phyloP scores from a whole-genome alignment of 768 basidiomycete genomes.

The Phanerochaete sordida region DNA sequence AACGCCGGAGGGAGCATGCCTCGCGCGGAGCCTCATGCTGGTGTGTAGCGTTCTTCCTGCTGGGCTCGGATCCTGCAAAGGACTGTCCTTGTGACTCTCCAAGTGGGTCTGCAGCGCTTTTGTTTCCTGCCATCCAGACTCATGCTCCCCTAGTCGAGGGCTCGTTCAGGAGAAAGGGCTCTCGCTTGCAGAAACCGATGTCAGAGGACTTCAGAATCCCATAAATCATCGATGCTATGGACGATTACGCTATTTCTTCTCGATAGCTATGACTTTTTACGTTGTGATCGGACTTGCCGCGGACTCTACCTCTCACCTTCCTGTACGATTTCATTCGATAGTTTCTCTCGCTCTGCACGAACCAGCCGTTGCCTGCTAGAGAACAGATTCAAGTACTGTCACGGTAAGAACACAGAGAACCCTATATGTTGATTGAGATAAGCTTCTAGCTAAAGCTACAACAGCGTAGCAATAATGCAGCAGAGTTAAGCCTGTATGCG shows the following conservation, averaged over 20 bases:
- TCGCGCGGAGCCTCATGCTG: constrained; percentile 42
- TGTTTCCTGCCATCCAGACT: constrained; percentile 14
- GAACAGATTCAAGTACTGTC: too few species aligned
- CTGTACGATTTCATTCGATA: not conserved
- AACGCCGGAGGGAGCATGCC: constrained; percentile 25
- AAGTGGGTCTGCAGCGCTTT: constrained; percentile 27
- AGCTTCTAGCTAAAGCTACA: not conserved
- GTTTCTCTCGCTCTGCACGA: not conserved
- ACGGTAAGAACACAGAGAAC: too few species aligned
- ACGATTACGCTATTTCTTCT: not conserved
- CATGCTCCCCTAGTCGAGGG: constrained; percentile 33
- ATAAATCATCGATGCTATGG: constrained; percentile 7
- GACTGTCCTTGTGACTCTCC: constrained; percentile 23
- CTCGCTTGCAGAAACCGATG: constrained; percentile 25
- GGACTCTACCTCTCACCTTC: constrained; percentile 6
- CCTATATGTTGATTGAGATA: not conserved
- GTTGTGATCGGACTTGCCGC: not conserved
- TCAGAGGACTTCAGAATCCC: constrained; percentile 18
- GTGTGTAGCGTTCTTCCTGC: constrained; percentile 32
- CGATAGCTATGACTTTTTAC: not conserved
- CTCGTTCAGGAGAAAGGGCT: constrained; percentile 41
- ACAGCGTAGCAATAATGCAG: constrained; percentile 1
- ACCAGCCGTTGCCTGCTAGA: too few species aligned
- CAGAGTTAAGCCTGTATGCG: not conserved
- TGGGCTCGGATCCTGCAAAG: constrained; percentile 2